These are phyloP conservation scores for Oryza meridionalis DNA, from an alignment of 176 grass and related monocot species.

Conservation along the genomic window DNA sequence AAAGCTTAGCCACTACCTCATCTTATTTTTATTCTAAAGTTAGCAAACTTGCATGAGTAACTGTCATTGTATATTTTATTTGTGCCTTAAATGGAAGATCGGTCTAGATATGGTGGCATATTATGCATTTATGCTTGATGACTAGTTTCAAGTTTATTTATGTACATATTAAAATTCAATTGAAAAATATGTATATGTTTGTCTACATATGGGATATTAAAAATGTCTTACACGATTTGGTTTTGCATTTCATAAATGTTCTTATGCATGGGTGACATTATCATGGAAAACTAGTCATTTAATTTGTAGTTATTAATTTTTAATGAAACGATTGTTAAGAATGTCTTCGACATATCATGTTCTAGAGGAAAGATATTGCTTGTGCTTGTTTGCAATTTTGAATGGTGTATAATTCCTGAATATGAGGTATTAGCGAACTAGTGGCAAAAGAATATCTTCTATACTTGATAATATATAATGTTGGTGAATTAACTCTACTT, in stretches of 20 bases:
- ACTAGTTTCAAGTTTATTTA: not conserved
- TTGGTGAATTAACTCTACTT: not conserved
- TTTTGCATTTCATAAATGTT: not conserved
- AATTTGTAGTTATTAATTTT: not conserved
- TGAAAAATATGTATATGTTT: not conserved
- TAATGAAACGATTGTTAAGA: not conserved
- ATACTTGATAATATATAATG: not conserved
- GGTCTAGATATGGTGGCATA: not conserved
- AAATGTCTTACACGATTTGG: not conserved
- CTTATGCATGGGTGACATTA: not conserved
- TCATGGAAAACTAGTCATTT: not conserved
- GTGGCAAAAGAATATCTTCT: not conserved
- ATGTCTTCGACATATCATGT: not conserved
- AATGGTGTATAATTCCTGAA: not conserved
- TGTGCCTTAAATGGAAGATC: not conserved
- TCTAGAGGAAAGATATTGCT: not conserved
- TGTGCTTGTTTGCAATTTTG: not conserved
- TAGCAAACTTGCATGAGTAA: not conserved
- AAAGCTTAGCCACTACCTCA: not conserved
- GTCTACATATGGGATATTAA: not conserved
- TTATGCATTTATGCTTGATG: not conserved
- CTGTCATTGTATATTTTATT: not conserved
- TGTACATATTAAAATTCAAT: not conserved
- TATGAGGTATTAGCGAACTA: not conserved
- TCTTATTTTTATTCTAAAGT: not conserved